A percentile compares a stretch with the other conserved stretches of the same genome.
Evolutionary conservation across 2,329 filamentous ascomycete genomes (phyloP).

Genomic region (Claviceps sp.): DNA sequence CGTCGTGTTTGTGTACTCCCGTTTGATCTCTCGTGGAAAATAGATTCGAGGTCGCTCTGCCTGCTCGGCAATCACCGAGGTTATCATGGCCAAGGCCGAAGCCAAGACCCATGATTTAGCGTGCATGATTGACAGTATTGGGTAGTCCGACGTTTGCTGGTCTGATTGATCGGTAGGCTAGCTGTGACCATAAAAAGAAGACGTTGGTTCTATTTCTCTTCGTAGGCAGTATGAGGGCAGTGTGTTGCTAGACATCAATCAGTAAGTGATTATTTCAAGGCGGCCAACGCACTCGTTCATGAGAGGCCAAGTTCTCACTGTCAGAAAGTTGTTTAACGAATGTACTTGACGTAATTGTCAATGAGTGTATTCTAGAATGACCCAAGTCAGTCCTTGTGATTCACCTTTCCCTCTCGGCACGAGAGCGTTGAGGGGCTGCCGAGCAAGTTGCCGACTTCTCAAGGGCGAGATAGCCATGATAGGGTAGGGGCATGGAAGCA

Average conservation of each 20-base stretch:
- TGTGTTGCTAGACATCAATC: neutral
- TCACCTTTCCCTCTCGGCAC: neutral
- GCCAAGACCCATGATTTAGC: conserved; percentile 31
- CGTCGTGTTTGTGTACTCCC: conserved; percentile 33
- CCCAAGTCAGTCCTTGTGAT: conserved; percentile 7
- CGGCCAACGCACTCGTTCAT: neutral
- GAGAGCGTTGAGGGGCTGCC: neutral
- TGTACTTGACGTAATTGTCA: conserved; percentile 45
- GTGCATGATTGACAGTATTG: conserved; percentile 29
- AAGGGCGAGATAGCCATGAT: neutral
- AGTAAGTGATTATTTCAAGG: neutral
- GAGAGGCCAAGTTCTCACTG: conserved; percentile 17
- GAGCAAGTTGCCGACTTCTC: neutral
- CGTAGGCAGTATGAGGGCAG: neutral
- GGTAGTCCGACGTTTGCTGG: neutral
- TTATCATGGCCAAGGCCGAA: conserved; percentile 34
- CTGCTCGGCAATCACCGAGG: conserved; percentile 29
- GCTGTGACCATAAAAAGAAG: neutral
- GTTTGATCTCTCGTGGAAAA: conserved; percentile 43
- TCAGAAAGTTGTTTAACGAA: conserved; percentile 39
- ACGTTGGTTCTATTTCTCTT: neutral
- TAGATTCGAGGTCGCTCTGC: conserved; percentile 38
- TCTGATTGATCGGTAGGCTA: neutral
- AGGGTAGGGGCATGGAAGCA: neutral
- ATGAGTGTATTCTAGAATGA: conserved; percentile 29